Evolutionary conservation across 1,284 basidiomycete species (phyloP), one percentile per base, ranked within the genome.

Genomic region (Pseudozyma sp.): DNA sequence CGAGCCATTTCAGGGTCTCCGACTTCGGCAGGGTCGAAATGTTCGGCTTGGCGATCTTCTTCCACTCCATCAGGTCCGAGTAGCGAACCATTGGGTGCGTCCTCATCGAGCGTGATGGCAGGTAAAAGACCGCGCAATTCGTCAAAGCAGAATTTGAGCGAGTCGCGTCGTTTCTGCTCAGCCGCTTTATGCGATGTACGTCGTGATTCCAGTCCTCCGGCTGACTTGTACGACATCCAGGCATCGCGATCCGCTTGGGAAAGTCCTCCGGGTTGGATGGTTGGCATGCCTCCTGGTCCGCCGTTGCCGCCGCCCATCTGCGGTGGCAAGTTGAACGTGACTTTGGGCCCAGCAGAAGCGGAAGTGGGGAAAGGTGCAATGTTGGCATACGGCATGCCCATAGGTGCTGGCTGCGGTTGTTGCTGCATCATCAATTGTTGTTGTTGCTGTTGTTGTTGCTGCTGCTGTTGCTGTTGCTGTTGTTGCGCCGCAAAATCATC

Each of bases 131-230:
- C 86, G 13, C 96, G 92, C 12, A 99, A 89, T 73, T 97, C 95
- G 85, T 99, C 96, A 83, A 96, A 99, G 16, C 94, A 95, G 11
- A 92, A 91, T 87, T 99, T 99, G 76, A 99, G 90, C 42, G 92
- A 94, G 86, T 99, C 96, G 5, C 96, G 90, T 19, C 96, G 91
- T 85, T 97, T 96, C 85, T 99, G 96, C 86, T 99, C 96, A 0
- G 96, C 96, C 1, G 92, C 93, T 86, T 98, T 98, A 86, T 99
- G 96, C 0, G 94, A 95, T 0, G 92, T 92, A 83, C 94, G 94
- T 62, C 92, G 90, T n/a, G 89, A 83, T 50, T 86, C 86, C 14
- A 84, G 56, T 0, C 78, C 78, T 19, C 76, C 70, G 0, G 73
- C 63, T 3, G 73, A 73, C 31, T 76, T 77, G 53, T 75, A 58